Evolutionary conservation across 139 green algal genomes (phyloP), one percentile per base, ranked within the genome.

Genomic region (Coelastrella sp.): DNA sequence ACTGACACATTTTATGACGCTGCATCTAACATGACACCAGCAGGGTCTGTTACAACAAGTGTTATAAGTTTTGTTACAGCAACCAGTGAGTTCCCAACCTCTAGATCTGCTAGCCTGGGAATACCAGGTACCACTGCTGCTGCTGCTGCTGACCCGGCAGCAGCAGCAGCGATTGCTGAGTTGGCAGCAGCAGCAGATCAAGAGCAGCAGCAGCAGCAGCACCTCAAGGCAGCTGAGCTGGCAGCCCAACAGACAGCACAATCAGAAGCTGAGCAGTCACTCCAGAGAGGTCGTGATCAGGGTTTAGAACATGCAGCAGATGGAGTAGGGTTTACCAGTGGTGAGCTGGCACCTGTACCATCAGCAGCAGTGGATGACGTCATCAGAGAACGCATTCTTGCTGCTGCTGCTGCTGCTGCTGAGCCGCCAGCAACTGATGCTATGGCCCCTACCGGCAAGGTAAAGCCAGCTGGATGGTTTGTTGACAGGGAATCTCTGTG

Each of bases 241-340:
- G 15, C 2, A n/a, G 35, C 34, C 2, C 64, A 41, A 74, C 6
- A 13, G 25, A 13, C 41, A n/a, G 45, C 77, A 88, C 76, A 41
- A 85, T 69, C 64, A 87, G 80, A 66, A 85, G 53, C 53, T 0
- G 32, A 51, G 25, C 76, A 57, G 76, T 41, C 41, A 63, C 76
- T 57, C 11, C 76, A 72, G 27, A 30, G 30, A 15, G 51, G 21
- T 13, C 30, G 35, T 11, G 30, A 40, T 30, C 64, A 45, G 34
- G 64, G 64, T 74, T n/a, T 74, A n/a, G 35, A 74, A 3, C 64
- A 74, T 11, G 64, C 64, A 74, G 64, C 64, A 74, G 64, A 45
- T n/a, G 35, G 64, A 21, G 15, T 27, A 64, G 53, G 53, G 4
- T 64, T 64, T 64, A 64, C 53, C 6, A 64, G 53, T 34, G 64